These are phyloP conservation scores for Verticillium tricorpus DNA, from an alignment of 2,329 filamentous ascomycete genomes.

Conservation along the genomic window DNA sequence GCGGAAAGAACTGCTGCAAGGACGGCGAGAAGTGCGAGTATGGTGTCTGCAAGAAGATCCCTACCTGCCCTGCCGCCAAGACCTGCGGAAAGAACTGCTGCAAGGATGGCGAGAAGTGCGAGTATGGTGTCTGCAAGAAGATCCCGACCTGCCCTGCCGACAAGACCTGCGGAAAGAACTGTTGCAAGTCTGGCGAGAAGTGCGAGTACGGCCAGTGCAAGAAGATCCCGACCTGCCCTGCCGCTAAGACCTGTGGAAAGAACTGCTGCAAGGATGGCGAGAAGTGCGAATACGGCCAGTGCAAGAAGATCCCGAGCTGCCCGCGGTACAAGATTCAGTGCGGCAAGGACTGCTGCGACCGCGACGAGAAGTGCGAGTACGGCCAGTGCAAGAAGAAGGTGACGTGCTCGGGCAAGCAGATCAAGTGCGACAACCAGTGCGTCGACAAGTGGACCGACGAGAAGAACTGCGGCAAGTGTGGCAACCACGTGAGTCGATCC, in stretches of 20 bases:
- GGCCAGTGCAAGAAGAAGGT: background rate
- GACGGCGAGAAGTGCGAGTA: background rate
- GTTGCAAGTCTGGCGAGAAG: background rate
- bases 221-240: background rate
- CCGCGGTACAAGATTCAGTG: background rate
- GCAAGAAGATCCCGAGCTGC: conserved; percentile 1
- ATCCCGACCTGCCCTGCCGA: background rate
- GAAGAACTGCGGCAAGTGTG: background rate
- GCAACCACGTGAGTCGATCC: background rate
- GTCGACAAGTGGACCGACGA: background rate
- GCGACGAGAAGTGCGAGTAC: background rate
- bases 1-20: background rate
- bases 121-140: background rate
- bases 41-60: background rate
- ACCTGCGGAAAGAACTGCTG: conserved; percentile 1
- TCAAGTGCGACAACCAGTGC: background rate
- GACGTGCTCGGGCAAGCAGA: background rate
- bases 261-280: background rate
- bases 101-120: background rate
- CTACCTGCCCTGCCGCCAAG: background rate
- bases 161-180: background rate
- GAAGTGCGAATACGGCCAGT: background rate
- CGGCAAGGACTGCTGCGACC: conserved; percentile 1
- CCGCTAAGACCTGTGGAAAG: background rate
- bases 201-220: background rate